Evolutionary conservation across 2,329 filamentous ascomycete genomes (phyloP).

Genomic region (Madurella fahalii): DNA sequence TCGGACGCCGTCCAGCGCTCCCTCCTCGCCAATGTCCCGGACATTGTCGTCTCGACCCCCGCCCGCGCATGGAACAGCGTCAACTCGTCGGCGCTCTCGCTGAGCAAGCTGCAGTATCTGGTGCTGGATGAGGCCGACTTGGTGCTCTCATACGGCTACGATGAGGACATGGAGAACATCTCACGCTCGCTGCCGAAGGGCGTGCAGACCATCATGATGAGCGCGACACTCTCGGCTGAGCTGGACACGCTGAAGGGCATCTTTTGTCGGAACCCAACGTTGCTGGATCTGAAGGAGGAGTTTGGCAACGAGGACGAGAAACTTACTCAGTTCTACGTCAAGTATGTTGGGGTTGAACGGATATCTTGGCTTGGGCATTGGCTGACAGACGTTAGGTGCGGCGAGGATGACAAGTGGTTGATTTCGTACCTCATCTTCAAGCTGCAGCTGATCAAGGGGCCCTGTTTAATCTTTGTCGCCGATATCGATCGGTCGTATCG

Average conservation of each 20-base stretch:
- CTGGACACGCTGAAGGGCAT: slow-evolving; percentile 79
- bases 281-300: slow-evolving; percentile 74
- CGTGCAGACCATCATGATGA: slow-evolving; percentile 89
- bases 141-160: slow-evolving; percentile 89
- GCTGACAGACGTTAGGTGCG: slow-evolving; percentile 53
- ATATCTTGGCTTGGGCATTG: slow-evolving; percentile 2
- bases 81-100: slow-evolving; percentile 64
- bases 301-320: slow-evolving; percentile 71
- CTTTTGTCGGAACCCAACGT: slow-evolving; percentile 75
- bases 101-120: slow-evolving; percentile 69
- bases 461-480: slow-evolving; percentile 68
- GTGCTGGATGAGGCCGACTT: slow-evolving; percentile 94
- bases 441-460: slow-evolving; percentile 88
- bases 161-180: slow-evolving; percentile 80
- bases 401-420: slow-evolving; percentile 96
- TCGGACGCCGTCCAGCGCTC: slow-evolving; percentile 85
- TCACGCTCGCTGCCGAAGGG: slow-evolving; percentile 75
- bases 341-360: slow-evolving; percentile 41
- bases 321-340: slow-evolving; percentile 83
- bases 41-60: slow-evolving; percentile 88
- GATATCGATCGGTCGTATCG: slow-evolving; percentile 88
- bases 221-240: slow-evolving; percentile 84
- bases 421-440: slow-evolving; percentile 93
- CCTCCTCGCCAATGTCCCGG: slow-evolving; percentile 77
- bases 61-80: slow-evolving; percentile 77